phyloP scores from a whole-genome alignment of 345 rosid species.

The Bruguiera parviflora region DNA sequence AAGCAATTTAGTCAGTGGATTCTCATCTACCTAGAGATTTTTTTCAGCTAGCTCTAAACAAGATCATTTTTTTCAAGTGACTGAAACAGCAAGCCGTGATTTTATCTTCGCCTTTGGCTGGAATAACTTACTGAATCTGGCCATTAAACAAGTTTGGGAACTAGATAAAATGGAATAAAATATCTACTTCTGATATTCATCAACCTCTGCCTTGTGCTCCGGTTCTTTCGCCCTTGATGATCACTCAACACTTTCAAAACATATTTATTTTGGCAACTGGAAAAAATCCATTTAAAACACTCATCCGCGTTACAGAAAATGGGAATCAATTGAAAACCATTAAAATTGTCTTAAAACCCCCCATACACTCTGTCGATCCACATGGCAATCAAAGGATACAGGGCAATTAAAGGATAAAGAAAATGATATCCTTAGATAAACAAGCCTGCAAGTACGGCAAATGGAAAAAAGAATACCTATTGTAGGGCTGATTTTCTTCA shows the following conservation, averaged over 20 bases:
- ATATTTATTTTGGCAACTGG: too few relatives aligned
- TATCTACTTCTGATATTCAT: too few relatives aligned
- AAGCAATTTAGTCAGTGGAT: slow-evolving; percentile 7
- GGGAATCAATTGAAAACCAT: not conserved
- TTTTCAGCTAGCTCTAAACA: not conserved
- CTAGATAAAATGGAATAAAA: not conserved
- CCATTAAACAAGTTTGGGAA: not conserved
- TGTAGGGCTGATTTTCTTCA: slow-evolving; percentile 91
- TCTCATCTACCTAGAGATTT: not conserved
- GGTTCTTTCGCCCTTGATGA: too few relatives aligned
- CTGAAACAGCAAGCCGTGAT: not conserved
- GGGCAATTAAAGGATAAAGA: too few relatives aligned
- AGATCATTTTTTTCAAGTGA: not conserved
- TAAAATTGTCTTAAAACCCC: too few relatives aligned
- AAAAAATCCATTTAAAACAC: too few relatives aligned
- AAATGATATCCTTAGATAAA: too few relatives aligned
- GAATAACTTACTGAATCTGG: not conserved
- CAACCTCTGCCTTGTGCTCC: too few relatives aligned
- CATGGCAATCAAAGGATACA: too few relatives aligned
- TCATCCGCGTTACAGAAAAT: not conserved
- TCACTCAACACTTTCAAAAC: too few relatives aligned
- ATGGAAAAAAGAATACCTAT: slow-evolving; percentile 36
- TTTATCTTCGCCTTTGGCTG: slow-evolving; percentile 1
- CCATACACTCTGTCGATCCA: too few relatives aligned
- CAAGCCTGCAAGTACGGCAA: not conserved